Conservation (phyloP, 495 filamentous ascomycete species). For the Aspergillus asperescens region DNA sequence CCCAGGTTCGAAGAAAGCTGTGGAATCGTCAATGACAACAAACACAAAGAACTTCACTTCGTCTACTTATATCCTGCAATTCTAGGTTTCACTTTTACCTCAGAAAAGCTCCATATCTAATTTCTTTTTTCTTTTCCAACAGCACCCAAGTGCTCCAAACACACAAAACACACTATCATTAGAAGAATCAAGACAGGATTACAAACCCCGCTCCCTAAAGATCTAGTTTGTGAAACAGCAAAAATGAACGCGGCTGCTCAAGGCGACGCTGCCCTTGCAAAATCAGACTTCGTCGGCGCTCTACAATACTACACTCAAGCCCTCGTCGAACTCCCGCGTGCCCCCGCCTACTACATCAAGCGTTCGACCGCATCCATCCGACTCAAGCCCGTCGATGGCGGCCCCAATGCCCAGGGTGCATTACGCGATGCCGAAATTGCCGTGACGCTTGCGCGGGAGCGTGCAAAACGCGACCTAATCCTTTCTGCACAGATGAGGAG, state of each 20-base stretch:
- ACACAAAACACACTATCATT: background rate
- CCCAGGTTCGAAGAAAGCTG: conserved; percentile 5
- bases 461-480: conserved; percentile 76
- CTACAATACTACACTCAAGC: conserved; percentile 72
- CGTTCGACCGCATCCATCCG: conserved; percentile 81
- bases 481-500: conserved; percentile 75
- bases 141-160: background rate
- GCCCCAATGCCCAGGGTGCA: conserved; percentile 49
- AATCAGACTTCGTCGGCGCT: conserved; percentile 59
- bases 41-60: background rate
- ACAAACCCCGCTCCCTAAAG: background rate
- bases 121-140: background rate
- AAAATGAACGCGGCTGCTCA: conserved; percentile 57
- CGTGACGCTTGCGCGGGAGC: conserved; percentile 60
- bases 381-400: conserved; percentile 43
- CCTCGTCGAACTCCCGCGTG: conserved; percentile 57
- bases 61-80: background rate
- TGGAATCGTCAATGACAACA: background rate
- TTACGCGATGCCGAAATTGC: conserved; percentile 79
- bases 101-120: no score
- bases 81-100: background rate
- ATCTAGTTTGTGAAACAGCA: background rate
- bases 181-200: no score
- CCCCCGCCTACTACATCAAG: conserved; percentile 80
- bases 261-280: conserved; percentile 60